Base-by-base conservation (phyloP, 1,139 yeast species). In the Hemisphaericaspora xylofermentans region DNA sequence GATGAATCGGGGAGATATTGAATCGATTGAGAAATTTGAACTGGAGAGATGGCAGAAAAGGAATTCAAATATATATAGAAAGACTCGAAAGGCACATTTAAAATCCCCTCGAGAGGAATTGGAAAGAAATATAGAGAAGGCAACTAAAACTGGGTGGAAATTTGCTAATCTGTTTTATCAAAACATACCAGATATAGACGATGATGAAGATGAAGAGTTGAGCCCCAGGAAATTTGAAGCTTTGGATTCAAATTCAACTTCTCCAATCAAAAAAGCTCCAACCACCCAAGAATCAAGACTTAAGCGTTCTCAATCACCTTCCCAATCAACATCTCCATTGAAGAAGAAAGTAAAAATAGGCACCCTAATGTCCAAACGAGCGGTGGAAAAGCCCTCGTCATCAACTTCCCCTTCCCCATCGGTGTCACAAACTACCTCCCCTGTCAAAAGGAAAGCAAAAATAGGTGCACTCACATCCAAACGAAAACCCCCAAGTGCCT, bases 1-100 rank as follows among this genome's bases (percentile, higher is more conserved):
- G 36, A 60, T 52, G 37, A 53, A 61, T 35, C 36, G 37, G 24
- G 27, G 38, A 1, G 52, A 52, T 14, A 19, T 41, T 7, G 40
- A 42, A 17, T 34, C 44, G n/a, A 46, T 58, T 15, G 53, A 51
- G 8, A 51, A 51, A 24, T 60, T 56, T 37, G 43, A 50, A 27
- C 43, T 41, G 6, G 19, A 7, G 3, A 34, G 39, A 35, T 60
- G 64, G 64, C 41, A 41, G 18, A 38, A 35, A 15, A 40, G 36
- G 7, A 33, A 41, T 6, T 46, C 41, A n/a, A 36, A 13, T 13
- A 39, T 34, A 3, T 48, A 47, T 38, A 32, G 40, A 14, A 40
- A 41, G n/a, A 6, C 24, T 7, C 35, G 40, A 39, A 29, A 35
- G 38, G 36, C 34, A 14, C 30, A 17, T 27, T 35, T 19, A 39